These are phyloP conservation scores for Phytophthora agathidicida DNA, from an alignment of 352 stramenopile genomes.

Conservation along the genomic window DNA sequence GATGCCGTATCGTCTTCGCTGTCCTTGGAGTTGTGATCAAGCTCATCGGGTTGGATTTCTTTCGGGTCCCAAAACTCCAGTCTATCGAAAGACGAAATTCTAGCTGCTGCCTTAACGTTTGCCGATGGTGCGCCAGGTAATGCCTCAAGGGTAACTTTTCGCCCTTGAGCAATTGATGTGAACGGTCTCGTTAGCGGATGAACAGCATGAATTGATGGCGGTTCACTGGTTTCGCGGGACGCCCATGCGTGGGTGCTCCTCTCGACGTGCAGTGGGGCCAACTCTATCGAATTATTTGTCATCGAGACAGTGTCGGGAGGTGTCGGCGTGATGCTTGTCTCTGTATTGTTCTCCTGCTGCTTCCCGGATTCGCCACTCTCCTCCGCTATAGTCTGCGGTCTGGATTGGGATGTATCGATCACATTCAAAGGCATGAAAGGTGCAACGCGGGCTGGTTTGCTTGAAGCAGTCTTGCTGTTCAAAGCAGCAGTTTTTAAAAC, in stretches of 20 bases:
- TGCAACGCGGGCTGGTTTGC: constrained; percentile 16
- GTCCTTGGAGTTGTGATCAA: background rate
- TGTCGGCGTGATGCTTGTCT: background rate
- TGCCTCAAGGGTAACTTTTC: constrained; percentile 36
- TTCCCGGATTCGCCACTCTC: constrained; percentile 16
- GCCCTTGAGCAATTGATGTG: constrained; percentile 24
- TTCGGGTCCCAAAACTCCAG: constrained; percentile 12
- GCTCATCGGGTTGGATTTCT: constrained; percentile 2
- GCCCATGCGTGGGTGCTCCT: constrained; percentile 30
- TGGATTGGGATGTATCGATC: constrained; percentile 8
- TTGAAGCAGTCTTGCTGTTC: constrained; percentile 20
- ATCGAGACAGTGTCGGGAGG: background rate
- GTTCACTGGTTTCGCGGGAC: constrained; percentile 11
- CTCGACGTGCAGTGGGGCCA: constrained; percentile 8
- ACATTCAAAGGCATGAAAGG: constrained; percentile 22
- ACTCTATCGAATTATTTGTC: background rate
- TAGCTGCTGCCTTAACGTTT: constrained; percentile 14
- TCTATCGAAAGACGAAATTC: constrained; percentile 17
- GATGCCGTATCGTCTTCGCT: background rate
- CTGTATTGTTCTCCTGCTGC: background rate
- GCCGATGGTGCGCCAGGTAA: constrained; percentile 21
- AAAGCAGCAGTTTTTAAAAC: constrained; percentile 45
- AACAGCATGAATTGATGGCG: constrained; percentile 22
- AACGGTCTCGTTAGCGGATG: constrained; percentile 31
- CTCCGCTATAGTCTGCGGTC: constrained; percentile 24